phyloP scores from a whole-genome alignment of 2,329 filamentous ascomycete species.

The Lanzia echinophila region DNA sequence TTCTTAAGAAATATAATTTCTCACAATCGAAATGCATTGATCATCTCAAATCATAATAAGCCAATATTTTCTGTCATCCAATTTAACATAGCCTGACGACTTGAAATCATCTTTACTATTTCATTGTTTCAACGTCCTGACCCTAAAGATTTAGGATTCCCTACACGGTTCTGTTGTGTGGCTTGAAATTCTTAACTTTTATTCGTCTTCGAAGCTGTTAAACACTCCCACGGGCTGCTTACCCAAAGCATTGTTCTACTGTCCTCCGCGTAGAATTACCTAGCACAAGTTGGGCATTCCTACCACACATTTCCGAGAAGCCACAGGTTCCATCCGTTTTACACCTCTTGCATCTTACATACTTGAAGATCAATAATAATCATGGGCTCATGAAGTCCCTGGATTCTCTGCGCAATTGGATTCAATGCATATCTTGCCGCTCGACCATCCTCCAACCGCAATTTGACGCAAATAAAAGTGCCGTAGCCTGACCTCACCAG shows the following conservation, averaged over 20 bases:
- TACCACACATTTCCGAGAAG: conserved; percentile 22
- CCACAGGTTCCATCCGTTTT: conserved; percentile 21
- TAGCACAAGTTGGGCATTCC: conserved; percentile 14
- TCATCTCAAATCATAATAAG: neutral
- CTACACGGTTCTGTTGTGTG: conserved; percentile 21
- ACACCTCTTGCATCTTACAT: conserved; percentile 14
- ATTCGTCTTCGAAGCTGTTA: conserved; percentile 24
- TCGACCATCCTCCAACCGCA: conserved; percentile 1
- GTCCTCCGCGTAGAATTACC: conserved; percentile 25
- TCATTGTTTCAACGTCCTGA: conserved; percentile 9
- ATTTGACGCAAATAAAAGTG: conserved; percentile 9
- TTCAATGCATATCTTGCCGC: conserved; percentile 6
- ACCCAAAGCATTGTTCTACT: conserved; percentile 20
- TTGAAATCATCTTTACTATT: conserved; percentile 7
- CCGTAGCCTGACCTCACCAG: conserved; percentile 4
- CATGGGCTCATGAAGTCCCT: conserved; percentile 15
- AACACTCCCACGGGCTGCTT: conserved; percentile 23
- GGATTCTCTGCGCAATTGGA: conserved; percentile 11
- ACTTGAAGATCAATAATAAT: conserved; percentile 21
- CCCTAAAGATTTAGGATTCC: conserved; percentile 13
- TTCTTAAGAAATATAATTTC: no score
- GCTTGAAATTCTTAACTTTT: conserved; percentile 19
- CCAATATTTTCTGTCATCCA: neutral
- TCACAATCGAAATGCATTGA: neutral
- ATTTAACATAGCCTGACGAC: conserved; percentile 3